phyloP scores from a whole-genome alignment of 176 grass and related monocot genomes.

The Panicum miliaceum region DNA sequence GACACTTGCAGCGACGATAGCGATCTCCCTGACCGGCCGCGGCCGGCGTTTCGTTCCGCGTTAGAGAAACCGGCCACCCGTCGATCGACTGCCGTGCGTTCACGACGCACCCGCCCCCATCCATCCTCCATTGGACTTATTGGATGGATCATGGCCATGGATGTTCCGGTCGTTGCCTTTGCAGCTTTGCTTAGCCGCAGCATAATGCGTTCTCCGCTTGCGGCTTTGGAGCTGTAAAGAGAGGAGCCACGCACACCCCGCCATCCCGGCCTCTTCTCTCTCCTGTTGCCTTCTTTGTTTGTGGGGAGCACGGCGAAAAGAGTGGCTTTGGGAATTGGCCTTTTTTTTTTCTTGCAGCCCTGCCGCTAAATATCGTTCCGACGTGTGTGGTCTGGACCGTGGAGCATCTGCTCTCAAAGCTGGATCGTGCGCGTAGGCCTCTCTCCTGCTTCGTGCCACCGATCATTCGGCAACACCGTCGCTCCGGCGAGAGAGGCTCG shows the following conservation, averaged over 20 bases:
- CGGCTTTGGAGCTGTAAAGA: conserved; percentile 54
- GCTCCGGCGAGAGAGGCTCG: background rate
- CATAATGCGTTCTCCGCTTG: background rate
- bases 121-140: background rate
- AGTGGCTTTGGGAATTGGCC: conserved; percentile 1
- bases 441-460: background rate
- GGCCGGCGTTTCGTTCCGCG: background rate
- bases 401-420: conserved; percentile 22
- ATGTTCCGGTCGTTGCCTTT: background rate
- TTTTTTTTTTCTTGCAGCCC: conserved; percentile 16
- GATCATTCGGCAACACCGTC: background rate
- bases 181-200: background rate
- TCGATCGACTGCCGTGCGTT: too few species aligned
- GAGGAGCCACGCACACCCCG: background rate
- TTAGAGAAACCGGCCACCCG: too few species aligned
- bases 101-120: background rate
- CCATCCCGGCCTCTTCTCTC: background rate
- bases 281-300: background rate
- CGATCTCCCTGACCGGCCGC: background rate
- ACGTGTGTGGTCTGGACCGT: background rate
- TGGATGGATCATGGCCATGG: too few species aligned
- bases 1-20: background rate
- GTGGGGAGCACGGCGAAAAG: background rate
- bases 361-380: background rate
- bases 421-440: conserved; percentile 12